Evolutionary conservation across 2,329 filamentous ascomycete genomes (phyloP).

Genomic region (Hypomyces rosellus): DNA sequence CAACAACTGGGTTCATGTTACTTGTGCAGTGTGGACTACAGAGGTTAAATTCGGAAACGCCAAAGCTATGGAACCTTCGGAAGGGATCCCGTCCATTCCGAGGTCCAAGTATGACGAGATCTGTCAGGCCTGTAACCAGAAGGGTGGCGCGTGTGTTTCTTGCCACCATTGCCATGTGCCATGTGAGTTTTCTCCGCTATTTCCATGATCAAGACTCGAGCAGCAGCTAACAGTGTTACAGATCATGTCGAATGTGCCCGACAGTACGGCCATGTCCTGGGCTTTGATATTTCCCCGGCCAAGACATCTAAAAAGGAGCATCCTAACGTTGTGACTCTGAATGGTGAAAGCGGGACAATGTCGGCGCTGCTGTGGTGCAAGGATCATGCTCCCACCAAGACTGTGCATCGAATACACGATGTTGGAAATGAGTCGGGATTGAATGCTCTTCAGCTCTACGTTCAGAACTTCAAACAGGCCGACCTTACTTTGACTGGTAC

Average conservation of each 20-base stretch:
- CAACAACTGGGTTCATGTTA: slow-evolving; percentile 98
- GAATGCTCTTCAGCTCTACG: slow-evolving; percentile 80
- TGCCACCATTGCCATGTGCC: slow-evolving; percentile 67
- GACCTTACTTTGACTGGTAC: slow-evolving; percentile 87
- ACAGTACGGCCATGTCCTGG: slow-evolving; percentile 73
- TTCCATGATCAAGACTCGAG: background rate
- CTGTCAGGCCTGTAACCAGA: slow-evolving; percentile 78
- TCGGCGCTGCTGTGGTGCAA: slow-evolving; percentile 88
- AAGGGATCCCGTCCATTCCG: slow-evolving; percentile 82
- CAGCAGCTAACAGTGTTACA: slow-evolving; percentile 11
- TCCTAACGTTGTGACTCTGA: slow-evolving; percentile 71
- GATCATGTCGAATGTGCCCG: slow-evolving; percentile 83
- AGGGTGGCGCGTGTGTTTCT: slow-evolving; percentile 69
- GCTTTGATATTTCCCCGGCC: slow-evolving; percentile 84
- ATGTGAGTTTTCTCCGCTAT: slow-evolving; percentile 28
- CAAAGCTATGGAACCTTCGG: slow-evolving; percentile 73
- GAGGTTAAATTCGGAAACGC: slow-evolving; percentile 91
- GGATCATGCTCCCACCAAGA: slow-evolving; percentile 70
- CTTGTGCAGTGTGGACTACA: slow-evolving; percentile 84
- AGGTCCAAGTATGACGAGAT: slow-evolving; percentile 64
- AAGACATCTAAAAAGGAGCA: slow-evolving; percentile 84
- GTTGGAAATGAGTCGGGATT: slow-evolving; percentile 61
- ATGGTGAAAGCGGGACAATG: slow-evolving; percentile 75
- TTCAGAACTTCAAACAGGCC: slow-evolving; percentile 87
- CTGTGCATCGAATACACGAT: slow-evolving; percentile 75